Conservation (phyloP, 2,329 filamentous ascomycete genomes). For the Cytospora schulzeri region DNA sequence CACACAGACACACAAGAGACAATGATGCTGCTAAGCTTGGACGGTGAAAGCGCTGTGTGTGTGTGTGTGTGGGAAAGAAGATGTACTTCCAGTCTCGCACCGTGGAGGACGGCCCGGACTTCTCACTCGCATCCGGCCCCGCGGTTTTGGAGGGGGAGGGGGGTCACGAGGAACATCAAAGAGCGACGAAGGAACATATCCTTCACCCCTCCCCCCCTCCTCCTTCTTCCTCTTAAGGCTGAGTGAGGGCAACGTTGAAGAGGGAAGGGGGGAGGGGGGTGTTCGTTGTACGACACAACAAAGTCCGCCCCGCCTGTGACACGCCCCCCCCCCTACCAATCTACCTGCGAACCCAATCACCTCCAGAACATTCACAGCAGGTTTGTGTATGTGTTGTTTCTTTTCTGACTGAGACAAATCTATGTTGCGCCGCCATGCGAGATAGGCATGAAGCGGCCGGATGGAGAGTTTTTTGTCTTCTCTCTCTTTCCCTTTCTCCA, state of each 20-base stretch:
- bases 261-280: neutral
- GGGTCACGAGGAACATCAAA: neutral
- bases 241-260: neutral
- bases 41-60: neutral
- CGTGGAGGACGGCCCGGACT: neutral
- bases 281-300: constrained; percentile 6
- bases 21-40: neutral
- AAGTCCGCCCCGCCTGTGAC: neutral
- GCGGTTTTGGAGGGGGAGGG: no score
- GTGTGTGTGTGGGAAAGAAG: neutral
- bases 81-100: neutral
- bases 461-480: neutral
- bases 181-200: neutral
- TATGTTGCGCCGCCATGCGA: constrained; percentile 16
- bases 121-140: no score
- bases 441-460: constrained; percentile 14
- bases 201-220: no score
- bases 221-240: neutral
- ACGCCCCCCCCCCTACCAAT: constrained; percentile 13
- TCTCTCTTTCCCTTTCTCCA: neutral
- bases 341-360: constrained; percentile 18
- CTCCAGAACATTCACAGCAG: neutral
- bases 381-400: neutral
- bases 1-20: neutral
- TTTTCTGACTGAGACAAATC: constrained; percentile 17